These are phyloP conservation scores for Carallia brachiata DNA, from an alignment of 345 rosid genomes.

Conservation along the genomic window DNA sequence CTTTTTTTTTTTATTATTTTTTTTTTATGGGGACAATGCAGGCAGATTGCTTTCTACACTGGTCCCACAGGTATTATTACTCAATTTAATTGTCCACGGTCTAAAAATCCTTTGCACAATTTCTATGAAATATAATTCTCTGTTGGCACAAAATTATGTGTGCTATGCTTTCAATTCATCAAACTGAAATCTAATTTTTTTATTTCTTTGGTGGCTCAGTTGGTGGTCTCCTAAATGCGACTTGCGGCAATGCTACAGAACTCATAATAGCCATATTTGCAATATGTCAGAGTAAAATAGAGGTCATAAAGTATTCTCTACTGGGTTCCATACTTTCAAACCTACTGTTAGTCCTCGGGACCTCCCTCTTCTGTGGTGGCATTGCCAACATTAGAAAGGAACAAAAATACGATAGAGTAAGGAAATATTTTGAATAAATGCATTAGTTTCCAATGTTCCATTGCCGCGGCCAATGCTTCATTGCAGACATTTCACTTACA, in stretches of 20 bases:
- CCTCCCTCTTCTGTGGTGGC: slow-evolving; percentile 90
- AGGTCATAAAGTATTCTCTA: slow-evolving; percentile 80
- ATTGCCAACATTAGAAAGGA: slow-evolving; percentile 57
- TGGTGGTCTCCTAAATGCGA: slow-evolving; percentile 93
- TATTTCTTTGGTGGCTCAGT: slow-evolving; percentile 37
- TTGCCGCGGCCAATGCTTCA: not conserved
- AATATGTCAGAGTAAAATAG: slow-evolving; percentile 52
- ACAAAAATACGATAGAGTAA: slow-evolving; percentile 82
- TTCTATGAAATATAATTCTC: no score
- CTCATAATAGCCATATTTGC: slow-evolving; percentile 88
- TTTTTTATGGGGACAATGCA: slow-evolving; percentile 25
- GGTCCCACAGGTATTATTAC: slow-evolving; percentile 74
- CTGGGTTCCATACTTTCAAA: slow-evolving; percentile 86
- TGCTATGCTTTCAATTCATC: not conserved
- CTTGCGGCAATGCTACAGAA: slow-evolving; percentile 95
- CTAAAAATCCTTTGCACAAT: not conserved
- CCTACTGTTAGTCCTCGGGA: slow-evolving; percentile 89
- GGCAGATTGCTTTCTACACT: slow-evolving; percentile 81
- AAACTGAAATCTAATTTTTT: not conserved
- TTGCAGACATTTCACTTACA: not conserved
- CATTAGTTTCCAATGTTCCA: no score
- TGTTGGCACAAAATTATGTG: no score
- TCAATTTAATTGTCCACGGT: not conserved
- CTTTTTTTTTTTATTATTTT: not conserved
- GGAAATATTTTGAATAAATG: not conserved